These are phyloP conservation scores for Fusarium buharicum DNA, from an alignment of 2,329 filamentous ascomycete genomes.

Conservation along the genomic window DNA sequence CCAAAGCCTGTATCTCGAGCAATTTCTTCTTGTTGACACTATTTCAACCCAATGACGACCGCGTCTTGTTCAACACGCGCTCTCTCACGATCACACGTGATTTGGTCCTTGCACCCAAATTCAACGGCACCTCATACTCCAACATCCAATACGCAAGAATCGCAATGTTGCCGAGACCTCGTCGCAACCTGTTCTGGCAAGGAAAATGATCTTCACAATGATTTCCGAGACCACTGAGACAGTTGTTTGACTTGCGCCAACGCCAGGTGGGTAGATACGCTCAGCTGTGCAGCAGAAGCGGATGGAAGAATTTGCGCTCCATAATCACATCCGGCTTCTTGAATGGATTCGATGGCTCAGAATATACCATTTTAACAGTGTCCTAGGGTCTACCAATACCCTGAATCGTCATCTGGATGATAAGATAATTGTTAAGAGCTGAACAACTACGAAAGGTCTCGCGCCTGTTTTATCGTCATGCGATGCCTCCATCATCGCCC, in stretches of 20 bases:
- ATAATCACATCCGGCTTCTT: conserved; percentile 25
- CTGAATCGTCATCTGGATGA: too few relatives aligned
- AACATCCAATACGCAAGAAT: conserved; percentile 5
- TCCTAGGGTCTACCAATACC: background rate
- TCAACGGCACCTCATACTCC: conserved; percentile 15
- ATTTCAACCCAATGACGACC: conserved; percentile 2
- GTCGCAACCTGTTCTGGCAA: conserved; percentile 22
- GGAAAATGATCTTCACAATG: background rate
- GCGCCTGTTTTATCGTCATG: conserved; percentile 30
- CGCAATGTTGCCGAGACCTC: conserved; percentile 16
- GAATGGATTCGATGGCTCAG: background rate
- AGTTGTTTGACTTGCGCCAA: conserved; percentile 11
- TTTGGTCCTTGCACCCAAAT: background rate
- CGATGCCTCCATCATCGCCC: conserved; percentile 39
- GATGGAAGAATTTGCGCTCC: conserved; percentile 19
- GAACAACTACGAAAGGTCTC: background rate
- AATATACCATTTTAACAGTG: background rate
- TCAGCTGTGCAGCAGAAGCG: conserved; percentile 16
- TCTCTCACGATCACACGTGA: conserved; percentile 41
- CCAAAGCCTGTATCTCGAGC: background rate
- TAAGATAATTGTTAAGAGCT: too few relatives aligned
- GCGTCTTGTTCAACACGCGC: conserved; percentile 12
- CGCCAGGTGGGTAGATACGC: conserved; percentile 6
- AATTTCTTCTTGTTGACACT: conserved; percentile 17
- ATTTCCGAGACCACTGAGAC: conserved; percentile 26